These are phyloP conservation scores for Primulina huaijiensis DNA, from an alignment of 257 asterid genomes.

Conservation along the genomic window DNA sequence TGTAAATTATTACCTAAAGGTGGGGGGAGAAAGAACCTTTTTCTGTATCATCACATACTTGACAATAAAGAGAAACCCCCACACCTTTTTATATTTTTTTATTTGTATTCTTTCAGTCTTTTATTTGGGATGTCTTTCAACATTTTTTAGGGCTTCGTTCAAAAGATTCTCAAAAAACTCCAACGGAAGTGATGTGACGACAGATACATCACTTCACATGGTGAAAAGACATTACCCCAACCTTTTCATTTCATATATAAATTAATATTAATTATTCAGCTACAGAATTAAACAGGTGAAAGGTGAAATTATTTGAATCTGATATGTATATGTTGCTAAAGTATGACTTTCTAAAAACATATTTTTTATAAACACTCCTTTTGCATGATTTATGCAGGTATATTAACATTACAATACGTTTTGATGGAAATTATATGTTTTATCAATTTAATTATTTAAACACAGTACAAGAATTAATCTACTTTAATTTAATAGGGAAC, in stretches of 20 bases:
- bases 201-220: slow-evolving; percentile 17
- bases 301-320: no score
- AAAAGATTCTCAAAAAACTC: slow-evolving; percentile 36
- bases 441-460: no score
- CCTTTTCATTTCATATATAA: no score
- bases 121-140: background rate
- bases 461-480: no score
- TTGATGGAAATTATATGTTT: no score
- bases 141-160: slow-evolving; percentile 38
- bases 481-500: no score
- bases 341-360: no score
- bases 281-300: background rate
- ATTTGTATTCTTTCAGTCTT: background rate
- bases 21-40: slow-evolving; percentile 21
- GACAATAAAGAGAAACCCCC: background rate
- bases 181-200: slow-evolving; percentile 24
- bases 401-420: no score
- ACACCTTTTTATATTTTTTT: background rate
- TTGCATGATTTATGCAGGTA: no score
- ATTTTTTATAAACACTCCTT: no score
- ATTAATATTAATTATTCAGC: background rate
- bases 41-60: slow-evolving; percentile 7
- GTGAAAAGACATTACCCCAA: background rate
- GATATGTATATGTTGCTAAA: no score
- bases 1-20: slow-evolving; percentile 1